Evolutionary conservation across 2,329 filamentous ascomycete genomes (phyloP).

Genomic region (Diplodia mutila): DNA sequence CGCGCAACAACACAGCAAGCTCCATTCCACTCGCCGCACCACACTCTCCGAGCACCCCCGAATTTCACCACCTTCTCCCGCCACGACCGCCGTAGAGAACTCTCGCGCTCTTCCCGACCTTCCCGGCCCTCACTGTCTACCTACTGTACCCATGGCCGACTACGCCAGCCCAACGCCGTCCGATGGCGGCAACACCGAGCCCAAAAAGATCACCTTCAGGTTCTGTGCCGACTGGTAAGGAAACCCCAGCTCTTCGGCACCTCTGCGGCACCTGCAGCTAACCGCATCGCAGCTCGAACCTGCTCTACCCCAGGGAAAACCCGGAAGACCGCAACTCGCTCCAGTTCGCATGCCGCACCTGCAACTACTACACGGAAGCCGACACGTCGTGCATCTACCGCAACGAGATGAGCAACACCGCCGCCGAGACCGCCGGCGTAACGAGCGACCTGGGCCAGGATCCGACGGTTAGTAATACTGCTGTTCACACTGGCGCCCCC

Average conservation of each 20-base stretch:
- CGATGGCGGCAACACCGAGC: slow-evolving; percentile 41
- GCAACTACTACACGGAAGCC: slow-evolving; percentile 86
- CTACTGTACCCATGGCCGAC: slow-evolving; percentile 7
- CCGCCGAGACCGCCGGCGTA: slow-evolving; percentile 94
- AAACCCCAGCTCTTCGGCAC: neutral
- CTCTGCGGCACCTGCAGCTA: slow-evolving; percentile 11
- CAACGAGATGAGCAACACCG: slow-evolving; percentile 87
- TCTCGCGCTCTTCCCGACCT: neutral
- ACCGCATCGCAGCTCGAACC: slow-evolving; percentile 71
- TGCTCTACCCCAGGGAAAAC: slow-evolving; percentile 97
- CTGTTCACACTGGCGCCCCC: slow-evolving; percentile 9
- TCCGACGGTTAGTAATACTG: slow-evolving; percentile 83
- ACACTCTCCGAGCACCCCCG: neutral
- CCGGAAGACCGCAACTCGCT: slow-evolving; percentile 73
- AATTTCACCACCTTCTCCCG: neutral
- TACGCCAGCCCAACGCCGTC: slow-evolving; percentile 35
- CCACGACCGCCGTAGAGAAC: neutral
- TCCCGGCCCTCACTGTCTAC: neutral
- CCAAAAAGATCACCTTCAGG: slow-evolving; percentile 86
- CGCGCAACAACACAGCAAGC: slow-evolving; percentile 15
- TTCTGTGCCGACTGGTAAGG: slow-evolving; percentile 93
- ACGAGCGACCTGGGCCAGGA: slow-evolving; percentile 96
- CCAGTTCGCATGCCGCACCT: slow-evolving; percentile 95
- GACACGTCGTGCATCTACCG: slow-evolving; percentile 92
- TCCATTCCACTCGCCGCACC: slow-evolving; percentile 5